These are phyloP conservation scores for Lizonia empirigonia DNA, from an alignment of 2,329 filamentous ascomycete genomes.

Conservation along the genomic window DNA sequence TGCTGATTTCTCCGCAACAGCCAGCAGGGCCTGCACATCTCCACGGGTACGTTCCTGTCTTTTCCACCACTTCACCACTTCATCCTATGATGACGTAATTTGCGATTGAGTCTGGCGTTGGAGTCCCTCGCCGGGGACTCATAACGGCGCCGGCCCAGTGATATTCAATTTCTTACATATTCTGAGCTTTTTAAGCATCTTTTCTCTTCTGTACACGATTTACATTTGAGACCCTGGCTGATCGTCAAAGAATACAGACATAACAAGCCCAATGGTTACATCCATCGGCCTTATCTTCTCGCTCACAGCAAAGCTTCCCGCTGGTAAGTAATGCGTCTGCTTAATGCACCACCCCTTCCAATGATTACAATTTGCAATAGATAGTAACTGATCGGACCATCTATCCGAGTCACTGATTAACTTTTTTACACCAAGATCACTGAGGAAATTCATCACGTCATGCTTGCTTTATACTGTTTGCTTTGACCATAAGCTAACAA, in stretches of 20 bases:
- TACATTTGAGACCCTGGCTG: conserved; percentile 12
- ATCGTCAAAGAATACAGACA: conserved; percentile 15
- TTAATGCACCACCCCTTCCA: conserved; percentile 49
- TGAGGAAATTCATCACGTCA: conserved; percentile 54
- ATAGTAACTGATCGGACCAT: conserved; percentile 65
- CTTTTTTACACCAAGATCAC: conserved; percentile 70
- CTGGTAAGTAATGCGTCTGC: conserved; percentile 3
- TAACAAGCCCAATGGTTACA: too few species aligned
- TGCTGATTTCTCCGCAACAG: conserved; percentile 13
- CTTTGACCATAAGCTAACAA: conserved; percentile 28
- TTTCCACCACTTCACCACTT: conserved; percentile 5
- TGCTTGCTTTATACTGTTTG: conserved; percentile 18
- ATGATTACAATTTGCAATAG: conserved; percentile 71
- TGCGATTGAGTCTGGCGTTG: conserved; percentile 92
- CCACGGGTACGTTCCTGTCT: conserved; percentile 30
- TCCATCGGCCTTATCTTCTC: not conserved
- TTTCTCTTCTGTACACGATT: not conserved
- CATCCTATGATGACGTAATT: conserved; percentile 91
- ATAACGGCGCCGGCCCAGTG: conserved; percentile 75
- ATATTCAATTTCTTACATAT: conserved; percentile 99
- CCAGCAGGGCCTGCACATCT: conserved; percentile 6
- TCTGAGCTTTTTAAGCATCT: conserved; percentile 65
- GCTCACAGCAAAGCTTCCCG: not conserved
- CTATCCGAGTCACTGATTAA: conserved; percentile 54
- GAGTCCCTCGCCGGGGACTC: conserved; percentile 91